Evolutionary conservation across 2,329 filamentous ascomycete genomes (phyloP), one percentile per base, ranked within the genome.

Genomic region (Ambrosiella xylebori): DNA sequence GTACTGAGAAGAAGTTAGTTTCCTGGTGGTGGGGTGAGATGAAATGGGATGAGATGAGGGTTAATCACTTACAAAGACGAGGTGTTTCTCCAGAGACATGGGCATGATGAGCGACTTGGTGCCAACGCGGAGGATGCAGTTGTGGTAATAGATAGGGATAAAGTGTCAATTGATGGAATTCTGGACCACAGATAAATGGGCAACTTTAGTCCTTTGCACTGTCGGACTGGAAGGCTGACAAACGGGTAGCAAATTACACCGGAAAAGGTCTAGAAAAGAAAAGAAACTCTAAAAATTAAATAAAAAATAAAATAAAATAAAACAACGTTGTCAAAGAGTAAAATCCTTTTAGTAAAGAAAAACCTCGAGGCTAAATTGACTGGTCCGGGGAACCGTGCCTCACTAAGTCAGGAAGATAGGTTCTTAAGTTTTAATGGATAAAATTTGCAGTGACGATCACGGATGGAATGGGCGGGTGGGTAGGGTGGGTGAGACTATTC

Each of bases 21-120:
- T 12, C 15, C 12, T 54, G 37, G 17, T 19, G 15, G 36, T 8
- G n/a, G 27, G 17, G 11, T 15, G 12, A 37, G 47, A 36, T 53
- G 45, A 37, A 13, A n/a, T 39, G 5, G n/a, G 9, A 27, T 19
- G 38, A 13, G 39, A 45, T 40, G 13, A 27, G n/a, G 38, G 9
- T 27, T 27, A 4, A 27, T 6, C 59, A 64, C 84, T 70, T 80
- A 93, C 87, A 72, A 90, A 90, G 70, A 80, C 81, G 65, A 93
- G 76, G 67, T 91, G 87, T 68, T 82, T 85, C 73, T 93, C 87
- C 56, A 93, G 77, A 66, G 90, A 84, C 66, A 93, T 78, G 64
- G 80, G 79, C 80, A 83, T 83, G 62, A 61, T 66, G 64, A 62
- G 56, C 57, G 60, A 37, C 41, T 37, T 51, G 15, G 7, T 15